Evolutionary conservation across 441 rosid genomes (phyloP).

Genomic region (Populus tomentosa): DNA sequence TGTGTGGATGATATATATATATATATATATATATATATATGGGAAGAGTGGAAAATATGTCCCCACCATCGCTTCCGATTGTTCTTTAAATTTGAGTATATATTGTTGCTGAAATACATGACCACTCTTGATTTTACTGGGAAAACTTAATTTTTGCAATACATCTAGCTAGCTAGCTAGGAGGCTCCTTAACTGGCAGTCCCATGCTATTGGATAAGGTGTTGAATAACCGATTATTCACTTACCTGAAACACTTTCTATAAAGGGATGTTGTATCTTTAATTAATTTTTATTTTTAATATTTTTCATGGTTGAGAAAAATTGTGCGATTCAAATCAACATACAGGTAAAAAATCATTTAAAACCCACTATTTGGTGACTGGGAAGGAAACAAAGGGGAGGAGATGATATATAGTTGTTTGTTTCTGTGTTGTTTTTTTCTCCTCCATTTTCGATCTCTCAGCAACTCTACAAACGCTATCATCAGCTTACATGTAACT

Average conservation of each 20-base stretch:
- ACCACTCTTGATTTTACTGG: neutral
- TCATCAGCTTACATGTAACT: neutral
- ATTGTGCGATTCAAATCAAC: neutral
- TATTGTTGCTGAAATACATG: neutral
- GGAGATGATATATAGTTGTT: neutral
- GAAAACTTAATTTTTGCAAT: too few species aligned
- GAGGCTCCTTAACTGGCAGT: too few species aligned
- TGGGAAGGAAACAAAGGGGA: neutral
- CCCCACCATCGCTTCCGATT: neutral
- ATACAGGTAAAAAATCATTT: too few species aligned
- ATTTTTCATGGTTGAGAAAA: neutral
- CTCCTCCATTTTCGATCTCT: neutral
- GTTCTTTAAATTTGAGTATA: neutral
- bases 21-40: too few species aligned
- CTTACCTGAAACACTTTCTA: too few species aligned
- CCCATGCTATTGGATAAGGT: neutral
- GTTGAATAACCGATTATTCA: neutral
- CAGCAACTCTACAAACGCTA: neutral
- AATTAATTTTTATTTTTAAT: too few species aligned
- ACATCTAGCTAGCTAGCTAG: too few species aligned
- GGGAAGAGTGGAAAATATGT: neutral
- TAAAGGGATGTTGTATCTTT: neutral
- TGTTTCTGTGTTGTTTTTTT: neutral
- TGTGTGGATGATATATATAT: neutral
- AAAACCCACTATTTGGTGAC: neutral